Evolutionary conservation across 2,329 filamentous ascomycete genomes (phyloP).

Genomic region (Monosporascus ibericus): DNA sequence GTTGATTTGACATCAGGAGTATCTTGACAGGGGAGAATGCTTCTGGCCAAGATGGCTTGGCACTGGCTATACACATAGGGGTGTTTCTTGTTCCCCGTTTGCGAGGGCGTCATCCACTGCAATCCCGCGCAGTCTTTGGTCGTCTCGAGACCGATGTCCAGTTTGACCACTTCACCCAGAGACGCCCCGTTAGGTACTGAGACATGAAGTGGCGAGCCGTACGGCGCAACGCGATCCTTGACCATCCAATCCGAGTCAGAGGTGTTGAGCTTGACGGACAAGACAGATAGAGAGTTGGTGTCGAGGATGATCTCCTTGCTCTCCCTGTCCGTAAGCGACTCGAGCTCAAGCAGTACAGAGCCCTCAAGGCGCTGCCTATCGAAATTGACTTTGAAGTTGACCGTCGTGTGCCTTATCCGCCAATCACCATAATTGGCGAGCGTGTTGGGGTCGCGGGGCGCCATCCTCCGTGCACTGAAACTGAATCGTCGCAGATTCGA

Average conservation of each 20-base stretch:
- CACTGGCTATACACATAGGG: constrained; percentile 98
- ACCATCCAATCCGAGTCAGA: constrained; percentile 61
- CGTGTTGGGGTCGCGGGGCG: constrained; percentile 75
- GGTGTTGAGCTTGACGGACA: constrained; percentile 63
- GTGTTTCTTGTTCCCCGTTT: constrained; percentile 92
- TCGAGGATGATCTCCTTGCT: constrained; percentile 79
- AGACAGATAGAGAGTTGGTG: constrained; percentile 75
- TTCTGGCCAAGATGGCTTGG: constrained; percentile 91
- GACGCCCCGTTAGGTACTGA: constrained; percentile 48
- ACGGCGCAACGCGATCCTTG: constrained; percentile 64
- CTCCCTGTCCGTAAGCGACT: constrained; percentile 67
- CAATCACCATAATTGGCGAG: constrained; percentile 87
- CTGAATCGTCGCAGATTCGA: constrained; percentile 13
- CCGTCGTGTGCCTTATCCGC: constrained; percentile 75
- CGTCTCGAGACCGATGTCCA: constrained; percentile 68
- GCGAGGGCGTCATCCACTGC: constrained; percentile 89
- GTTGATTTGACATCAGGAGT: constrained; percentile 97
- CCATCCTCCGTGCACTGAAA: constrained; percentile 20
- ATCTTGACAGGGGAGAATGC: constrained; percentile 93
- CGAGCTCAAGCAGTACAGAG: constrained; percentile 68
- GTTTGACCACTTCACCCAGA: constrained; percentile 46
- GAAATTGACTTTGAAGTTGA: constrained; percentile 80
- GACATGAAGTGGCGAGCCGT: constrained; percentile 65
- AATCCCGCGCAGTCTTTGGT: constrained; percentile 85
- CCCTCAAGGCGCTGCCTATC: constrained; percentile 70